These are phyloP conservation scores for Rhodotorula sp. DNA, from an alignment of 1,284 basidiomycete genomes.

Conservation along the genomic window DNA sequence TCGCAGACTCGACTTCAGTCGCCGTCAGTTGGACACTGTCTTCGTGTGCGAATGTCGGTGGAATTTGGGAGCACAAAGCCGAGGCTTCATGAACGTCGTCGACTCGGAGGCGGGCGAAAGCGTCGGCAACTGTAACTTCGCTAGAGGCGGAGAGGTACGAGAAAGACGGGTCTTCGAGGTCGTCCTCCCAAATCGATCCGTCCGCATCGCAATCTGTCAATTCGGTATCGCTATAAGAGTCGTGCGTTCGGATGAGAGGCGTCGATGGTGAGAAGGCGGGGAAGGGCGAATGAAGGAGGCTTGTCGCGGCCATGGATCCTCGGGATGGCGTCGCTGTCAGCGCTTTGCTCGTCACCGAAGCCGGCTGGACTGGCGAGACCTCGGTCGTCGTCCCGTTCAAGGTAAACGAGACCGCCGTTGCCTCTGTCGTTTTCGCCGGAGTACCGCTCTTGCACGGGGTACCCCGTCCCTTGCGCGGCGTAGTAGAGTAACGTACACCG, in stretches of 20 bases:
- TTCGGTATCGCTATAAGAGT: slow-evolving; percentile 21
- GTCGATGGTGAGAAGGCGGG: slow-evolving; percentile 21
- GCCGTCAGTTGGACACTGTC: not conserved
- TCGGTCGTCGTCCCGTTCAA: not conserved
- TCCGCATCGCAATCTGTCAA: slow-evolving; percentile 32
- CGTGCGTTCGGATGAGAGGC: slow-evolving; percentile 11
- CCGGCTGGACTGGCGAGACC: not conserved
- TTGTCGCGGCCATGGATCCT: not conserved
- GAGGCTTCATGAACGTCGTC: not conserved
- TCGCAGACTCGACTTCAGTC: not conserved
- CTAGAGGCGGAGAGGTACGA: not conserved
- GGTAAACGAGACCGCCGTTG: not conserved
- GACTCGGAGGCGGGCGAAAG: not conserved
- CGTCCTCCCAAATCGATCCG: slow-evolving; percentile 12
- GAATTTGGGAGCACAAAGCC: not conserved
- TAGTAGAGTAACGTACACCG: not conserved
- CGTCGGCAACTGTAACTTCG: too few relatives aligned
- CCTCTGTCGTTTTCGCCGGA: not conserved
- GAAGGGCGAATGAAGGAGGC: not conserved
- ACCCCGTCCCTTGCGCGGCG: not conserved
- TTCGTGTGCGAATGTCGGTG: not conserved
- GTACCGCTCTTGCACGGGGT: slow-evolving; percentile 2
- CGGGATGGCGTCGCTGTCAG: not conserved
- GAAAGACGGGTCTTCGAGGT: slow-evolving; percentile 16
- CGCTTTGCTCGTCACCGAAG: too few relatives aligned